phyloP scores from a whole-genome alignment of 495 filamentous ascomycete genomes.

The Neurospora sp. region DNA sequence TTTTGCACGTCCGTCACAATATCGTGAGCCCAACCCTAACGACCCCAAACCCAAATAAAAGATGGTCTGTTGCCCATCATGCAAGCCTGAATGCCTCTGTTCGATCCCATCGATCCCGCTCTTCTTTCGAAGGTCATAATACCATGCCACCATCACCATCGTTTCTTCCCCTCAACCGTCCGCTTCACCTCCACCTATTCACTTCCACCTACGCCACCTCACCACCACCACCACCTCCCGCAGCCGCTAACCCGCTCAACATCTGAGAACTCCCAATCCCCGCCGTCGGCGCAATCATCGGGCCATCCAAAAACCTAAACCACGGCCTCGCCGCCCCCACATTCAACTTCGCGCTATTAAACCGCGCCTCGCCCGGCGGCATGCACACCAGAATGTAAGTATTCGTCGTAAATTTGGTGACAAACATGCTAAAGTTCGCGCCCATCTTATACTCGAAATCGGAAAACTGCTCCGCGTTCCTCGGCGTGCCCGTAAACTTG shows the following conservation, averaged over 20 bases:
- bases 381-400: slow-evolving; percentile 90
- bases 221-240: background rate
- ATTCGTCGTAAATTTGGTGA: slow-evolving; percentile 87
- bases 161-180: background rate
- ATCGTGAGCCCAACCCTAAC: background rate
- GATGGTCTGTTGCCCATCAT: background rate
- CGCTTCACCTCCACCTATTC: background rate
- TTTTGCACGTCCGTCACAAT: background rate
- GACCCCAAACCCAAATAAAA: background rate
- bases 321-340: slow-evolving; percentile 73
- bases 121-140: background rate
- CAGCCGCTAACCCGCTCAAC: background rate
- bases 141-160: background rate
- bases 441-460: slow-evolving; percentile 46
- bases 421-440: slow-evolving; percentile 76
- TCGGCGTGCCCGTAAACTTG: slow-evolving; percentile 40
- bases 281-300: slow-evolving; percentile 9
- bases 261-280: slow-evolving; percentile 1
- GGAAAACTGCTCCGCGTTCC: slow-evolving; percentile 47
- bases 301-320: slow-evolving; percentile 52
- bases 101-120: background rate
- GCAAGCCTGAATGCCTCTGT: background rate
- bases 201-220: background rate
- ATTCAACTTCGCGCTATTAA: slow-evolving; percentile 83
- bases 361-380: slow-evolving; percentile 76